phyloP scores from a whole-genome alignment of 2,329 filamentous ascomycete species.

The Microdochium nivale region DNA sequence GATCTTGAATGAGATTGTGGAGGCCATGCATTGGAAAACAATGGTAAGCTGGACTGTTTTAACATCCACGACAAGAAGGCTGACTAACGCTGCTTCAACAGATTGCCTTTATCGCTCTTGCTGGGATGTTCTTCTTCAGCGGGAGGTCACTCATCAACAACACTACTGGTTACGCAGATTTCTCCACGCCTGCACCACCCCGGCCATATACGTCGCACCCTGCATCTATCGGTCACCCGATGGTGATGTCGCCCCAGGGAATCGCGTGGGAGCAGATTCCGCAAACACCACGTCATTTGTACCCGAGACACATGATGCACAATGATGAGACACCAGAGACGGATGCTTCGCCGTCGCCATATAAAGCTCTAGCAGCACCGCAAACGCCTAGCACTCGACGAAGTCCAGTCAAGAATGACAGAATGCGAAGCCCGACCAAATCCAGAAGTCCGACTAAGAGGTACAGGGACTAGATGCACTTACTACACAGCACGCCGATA shows the following conservation, averaged over 20 bases:
- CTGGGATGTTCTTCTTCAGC: slow-evolving; percentile 18
- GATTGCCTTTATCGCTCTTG: slow-evolving; percentile 16
- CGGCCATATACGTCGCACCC: slow-evolving; percentile 6
- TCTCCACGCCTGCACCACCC: slow-evolving; percentile 9
- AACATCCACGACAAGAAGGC: background rate
- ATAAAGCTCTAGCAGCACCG: slow-evolving; percentile 29
- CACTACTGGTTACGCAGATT: slow-evolving; percentile 12
- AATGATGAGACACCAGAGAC: slow-evolving; percentile 32
- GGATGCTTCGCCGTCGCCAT: slow-evolving; percentile 37
- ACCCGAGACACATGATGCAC: slow-evolving; percentile 8
- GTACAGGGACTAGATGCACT: slow-evolving; percentile 13
- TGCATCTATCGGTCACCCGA: slow-evolving; percentile 9
- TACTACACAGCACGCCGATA: background rate
- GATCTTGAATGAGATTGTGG: slow-evolving; percentile 90
- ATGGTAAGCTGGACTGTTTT: slow-evolving; percentile 32
- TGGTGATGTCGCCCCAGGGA: slow-evolving; percentile 4
- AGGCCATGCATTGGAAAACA: slow-evolving; percentile 78
- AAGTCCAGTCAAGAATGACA: slow-evolving; percentile 40
- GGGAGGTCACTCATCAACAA: slow-evolving; percentile 19
- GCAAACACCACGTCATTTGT: slow-evolving; percentile 16
- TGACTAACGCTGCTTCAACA: slow-evolving; percentile 7
- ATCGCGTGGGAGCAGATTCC: slow-evolving; percentile 13
- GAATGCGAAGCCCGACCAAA: slow-evolving; percentile 38
- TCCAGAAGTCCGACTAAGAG: slow-evolving; percentile 28
- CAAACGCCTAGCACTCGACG: slow-evolving; percentile 36